Conservation (phyloP, 495 filamentous ascomycete species). For the Aspergillus coremiiformis region DNA sequence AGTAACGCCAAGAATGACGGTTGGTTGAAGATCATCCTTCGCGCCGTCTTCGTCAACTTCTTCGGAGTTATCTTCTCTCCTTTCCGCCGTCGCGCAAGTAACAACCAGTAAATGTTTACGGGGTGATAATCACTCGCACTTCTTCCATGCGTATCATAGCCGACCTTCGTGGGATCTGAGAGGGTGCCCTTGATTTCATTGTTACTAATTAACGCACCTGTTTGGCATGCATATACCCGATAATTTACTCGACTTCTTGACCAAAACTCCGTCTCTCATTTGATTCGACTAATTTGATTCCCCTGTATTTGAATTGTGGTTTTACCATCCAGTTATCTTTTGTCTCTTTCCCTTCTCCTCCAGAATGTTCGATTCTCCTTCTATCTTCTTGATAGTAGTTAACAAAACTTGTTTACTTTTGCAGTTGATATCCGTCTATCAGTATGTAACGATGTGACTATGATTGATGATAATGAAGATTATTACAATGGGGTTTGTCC, state of each 20-base stretch:
- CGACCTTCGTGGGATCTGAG: conserved; percentile 30
- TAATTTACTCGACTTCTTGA: conserved; percentile 13
- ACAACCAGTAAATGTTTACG: conserved; percentile 20
- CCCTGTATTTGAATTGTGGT: conserved; percentile 35
- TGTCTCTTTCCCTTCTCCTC: conserved; percentile 19
- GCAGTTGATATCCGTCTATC: background rate
- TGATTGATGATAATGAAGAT: conserved; percentile 20
- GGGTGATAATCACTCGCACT: background rate
- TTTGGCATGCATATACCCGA: conserved; percentile 27
- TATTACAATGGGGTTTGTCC: background rate
- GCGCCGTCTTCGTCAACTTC: conserved; percentile 37
- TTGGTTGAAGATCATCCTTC: conserved; percentile 41
- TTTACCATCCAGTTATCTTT: conserved; percentile 12
- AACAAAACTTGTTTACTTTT: background rate
- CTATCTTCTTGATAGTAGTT: background rate
- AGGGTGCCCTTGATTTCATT: conserved; percentile 27
- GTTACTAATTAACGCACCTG: conserved; percentile 24
- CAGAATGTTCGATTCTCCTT: conserved; percentile 7
- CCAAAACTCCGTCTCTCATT: conserved; percentile 20
- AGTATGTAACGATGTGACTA: conserved; percentile 11
- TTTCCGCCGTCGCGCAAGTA: conserved; percentile 33
- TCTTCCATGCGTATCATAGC: conserved; percentile 8
- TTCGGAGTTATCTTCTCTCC: conserved; percentile 36
- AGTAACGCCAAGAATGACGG: conserved; percentile 31
- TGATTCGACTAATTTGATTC: conserved; percentile 24